Base-by-base conservation (phyloP, 768 basidiomycete genomes). In the Mycena venus region DNA sequence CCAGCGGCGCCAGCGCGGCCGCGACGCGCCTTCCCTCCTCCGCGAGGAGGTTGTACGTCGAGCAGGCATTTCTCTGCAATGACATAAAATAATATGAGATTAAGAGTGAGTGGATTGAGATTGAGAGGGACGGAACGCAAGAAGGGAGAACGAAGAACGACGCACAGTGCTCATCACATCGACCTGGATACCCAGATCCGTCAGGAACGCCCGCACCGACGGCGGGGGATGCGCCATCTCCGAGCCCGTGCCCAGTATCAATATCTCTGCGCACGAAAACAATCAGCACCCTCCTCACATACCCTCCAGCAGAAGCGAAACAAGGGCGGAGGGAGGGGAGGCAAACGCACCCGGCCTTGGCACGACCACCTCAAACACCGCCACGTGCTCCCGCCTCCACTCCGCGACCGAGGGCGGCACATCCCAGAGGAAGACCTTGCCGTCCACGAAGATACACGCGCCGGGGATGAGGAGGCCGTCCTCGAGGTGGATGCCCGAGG, bases 1-100 rank as follows among this genome's bases (percentile, higher is more conserved):
- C 82, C 21, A 92, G 76, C 6, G 96, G 96, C 23, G 97, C 86
- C n/a, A 98, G 83, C 2, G 97, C 97, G 15, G 95, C 97, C 51
- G 96, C 95, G 17, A 99, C 96, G 31, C 94, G 92, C 64, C 98
- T 88, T 9, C 98, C 98, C 84, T 99, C 98, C 82, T 99, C 98
- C 0, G 94, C 84, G 55, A 99, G 88, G 25, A 99, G 82, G 82
- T 99, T 99, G 83, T 97, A 99, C 0, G 98, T 99, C 31, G 97
- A 94, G 78, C 96, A 97, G 88, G 49, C 91, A 81, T 78, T 93
- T 89, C 34, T 89, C 55, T 76, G 47, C n/a, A n/a, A n/a, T n/a
- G n/a, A n/a, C 7, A 17, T 5, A 25, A n/a, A 47, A 47, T 23
- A 53, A 38, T 7, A 14, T 38, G 10, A 23, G 11, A 23, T 23